Conservation (phyloP, 768 basidiomycete species). For the Boletus edulis region DNA sequence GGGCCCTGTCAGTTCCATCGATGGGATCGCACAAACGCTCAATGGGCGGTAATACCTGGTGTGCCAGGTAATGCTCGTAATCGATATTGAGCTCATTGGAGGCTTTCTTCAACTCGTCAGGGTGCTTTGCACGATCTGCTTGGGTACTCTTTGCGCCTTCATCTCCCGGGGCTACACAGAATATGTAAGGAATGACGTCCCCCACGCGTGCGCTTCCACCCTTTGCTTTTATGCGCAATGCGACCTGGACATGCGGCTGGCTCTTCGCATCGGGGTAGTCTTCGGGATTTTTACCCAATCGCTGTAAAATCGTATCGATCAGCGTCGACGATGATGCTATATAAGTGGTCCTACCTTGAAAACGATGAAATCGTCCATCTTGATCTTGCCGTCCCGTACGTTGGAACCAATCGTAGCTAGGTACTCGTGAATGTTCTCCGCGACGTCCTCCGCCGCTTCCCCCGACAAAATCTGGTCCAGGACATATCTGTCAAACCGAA, state of each 20-base stretch:
- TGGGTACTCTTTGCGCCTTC: slow-evolving; percentile 71
- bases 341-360: slow-evolving; percentile 64
- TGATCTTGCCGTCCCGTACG: slow-evolving; percentile 72
- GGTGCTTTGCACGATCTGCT: slow-evolving; percentile 90
- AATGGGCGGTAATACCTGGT: slow-evolving; percentile 92
- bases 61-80: slow-evolving; percentile 86
- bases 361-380: slow-evolving; percentile 92
- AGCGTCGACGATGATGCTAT: not conserved
- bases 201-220: slow-evolving; percentile 80
- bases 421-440: slow-evolving; percentile 92
- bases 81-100: slow-evolving; percentile 69
- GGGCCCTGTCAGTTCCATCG: slow-evolving; percentile 88
- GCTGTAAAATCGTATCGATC: slow-evolving; percentile 42
- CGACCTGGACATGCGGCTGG: slow-evolving; percentile 97
- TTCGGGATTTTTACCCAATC: slow-evolving; percentile 93
- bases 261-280: slow-evolving; percentile 95
- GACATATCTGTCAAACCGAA: slow-evolving; percentile 60
- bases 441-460: slow-evolving; percentile 83
- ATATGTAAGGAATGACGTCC: slow-evolving; percentile 95
- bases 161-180: slow-evolving; percentile 77
- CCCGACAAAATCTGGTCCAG: slow-evolving; percentile 90
- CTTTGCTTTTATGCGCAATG: slow-evolving; percentile 81
- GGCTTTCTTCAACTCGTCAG: slow-evolving; percentile 81
- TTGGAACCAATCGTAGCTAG: slow-evolving; percentile 72
- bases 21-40: slow-evolving; percentile 96